Conservation (phyloP, 257 asterid genomes). For the Solanum habrochaites region DNA sequence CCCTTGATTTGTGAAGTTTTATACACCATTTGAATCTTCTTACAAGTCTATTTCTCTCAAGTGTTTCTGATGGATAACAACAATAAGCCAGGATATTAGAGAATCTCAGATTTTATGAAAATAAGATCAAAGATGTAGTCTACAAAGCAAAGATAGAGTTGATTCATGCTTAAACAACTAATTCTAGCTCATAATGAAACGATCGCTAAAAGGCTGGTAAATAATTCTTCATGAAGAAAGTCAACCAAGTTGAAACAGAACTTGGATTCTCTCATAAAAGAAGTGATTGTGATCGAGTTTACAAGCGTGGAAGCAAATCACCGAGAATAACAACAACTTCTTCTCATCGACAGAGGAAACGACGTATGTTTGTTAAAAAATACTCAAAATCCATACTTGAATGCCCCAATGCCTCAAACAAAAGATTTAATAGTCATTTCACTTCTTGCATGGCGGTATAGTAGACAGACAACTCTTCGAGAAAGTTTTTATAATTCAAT, state of each 20-base stretch:
- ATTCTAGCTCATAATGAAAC: background rate
- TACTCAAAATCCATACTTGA: background rate
- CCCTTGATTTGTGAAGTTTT: background rate
- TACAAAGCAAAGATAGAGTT: conserved; percentile 4
- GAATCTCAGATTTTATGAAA: background rate
- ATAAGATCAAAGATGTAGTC: background rate
- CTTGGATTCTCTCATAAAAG: background rate
- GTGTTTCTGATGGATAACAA: background rate
- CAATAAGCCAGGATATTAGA: background rate
- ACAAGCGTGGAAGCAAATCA: background rate
- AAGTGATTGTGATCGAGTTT: background rate
- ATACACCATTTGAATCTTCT: background rate
- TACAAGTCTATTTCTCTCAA: background rate
- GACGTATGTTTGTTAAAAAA: background rate
- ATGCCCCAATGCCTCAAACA: background rate
- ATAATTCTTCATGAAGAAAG: background rate
- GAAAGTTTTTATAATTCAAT: background rate
- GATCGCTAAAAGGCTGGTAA: background rate
- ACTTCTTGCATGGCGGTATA: background rate
- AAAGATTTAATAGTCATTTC: background rate
- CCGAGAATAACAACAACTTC: background rate
- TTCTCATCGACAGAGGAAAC: background rate
- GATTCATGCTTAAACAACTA: background rate
- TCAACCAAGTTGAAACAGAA: background rate
- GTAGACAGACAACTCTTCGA: background rate